Evolutionary conservation across 441 rosid species (phyloP).

Genomic region (Pelargonium fulgidum): DNA sequence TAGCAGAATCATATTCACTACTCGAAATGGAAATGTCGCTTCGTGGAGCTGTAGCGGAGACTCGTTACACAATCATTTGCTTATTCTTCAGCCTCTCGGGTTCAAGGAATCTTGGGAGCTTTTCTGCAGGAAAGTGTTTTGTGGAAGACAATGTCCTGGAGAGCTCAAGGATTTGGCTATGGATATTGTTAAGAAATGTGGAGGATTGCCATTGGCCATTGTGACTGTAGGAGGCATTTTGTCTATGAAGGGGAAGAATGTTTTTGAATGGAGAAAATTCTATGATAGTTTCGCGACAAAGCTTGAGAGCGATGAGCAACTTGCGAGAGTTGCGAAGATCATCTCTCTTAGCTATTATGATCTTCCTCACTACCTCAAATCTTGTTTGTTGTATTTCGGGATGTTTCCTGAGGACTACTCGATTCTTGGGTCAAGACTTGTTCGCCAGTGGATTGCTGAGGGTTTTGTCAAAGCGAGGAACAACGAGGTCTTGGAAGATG

Average conservation of each 20-base stretch:
- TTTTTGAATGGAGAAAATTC: neutral
- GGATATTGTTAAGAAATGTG: conserved; percentile 1
- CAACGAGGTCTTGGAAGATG: neutral
- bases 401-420: conserved; percentile 6
- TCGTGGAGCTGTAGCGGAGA: neutral
- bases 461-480: neutral
- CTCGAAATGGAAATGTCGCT: neutral
- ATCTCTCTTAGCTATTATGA: neutral
- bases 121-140: neutral
- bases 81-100: neutral
- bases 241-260: neutral
- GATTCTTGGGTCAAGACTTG: neutral
- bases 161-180: neutral
- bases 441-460: conserved; percentile 15
- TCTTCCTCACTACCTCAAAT: conserved; percentile 6
- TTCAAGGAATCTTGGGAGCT: neutral
- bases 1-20: neutral
- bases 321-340: neutral
- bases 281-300: neutral
- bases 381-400: conserved; percentile 10
- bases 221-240: conserved; percentile 5
- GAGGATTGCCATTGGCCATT: neutral
- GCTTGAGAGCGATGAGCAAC: neutral
- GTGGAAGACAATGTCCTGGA: neutral
- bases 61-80: neutral